phyloP scores from a whole-genome alignment of 495 filamentous ascomycete genomes.

The Rhypophila decipiens region DNA sequence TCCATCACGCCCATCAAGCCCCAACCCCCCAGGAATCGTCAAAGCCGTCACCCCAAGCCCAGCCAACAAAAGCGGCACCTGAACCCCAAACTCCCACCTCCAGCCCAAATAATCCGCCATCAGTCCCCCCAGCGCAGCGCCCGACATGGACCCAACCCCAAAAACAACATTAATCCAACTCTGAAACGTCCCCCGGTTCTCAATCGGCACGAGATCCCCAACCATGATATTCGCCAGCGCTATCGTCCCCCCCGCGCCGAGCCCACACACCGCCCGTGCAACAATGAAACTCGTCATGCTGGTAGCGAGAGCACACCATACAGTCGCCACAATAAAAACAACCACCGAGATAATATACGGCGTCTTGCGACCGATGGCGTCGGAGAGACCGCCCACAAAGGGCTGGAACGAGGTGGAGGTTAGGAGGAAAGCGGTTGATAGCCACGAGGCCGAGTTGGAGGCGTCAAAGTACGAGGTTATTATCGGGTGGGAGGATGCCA shows the following conservation, averaged over 20 bases:
- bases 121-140: conserved; percentile 65
- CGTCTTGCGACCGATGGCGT: conserved; percentile 63
- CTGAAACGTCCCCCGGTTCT: conserved; percentile 66
- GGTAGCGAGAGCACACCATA: conserved; percentile 66
- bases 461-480: conserved; percentile 74
- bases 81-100: conserved; percentile 62
- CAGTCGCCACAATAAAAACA: conserved; percentile 59
- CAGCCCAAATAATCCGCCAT: conserved; percentile 70
- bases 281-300: conserved; percentile 68
- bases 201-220: conserved; percentile 69
- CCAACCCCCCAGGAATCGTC: conserved; percentile 56
- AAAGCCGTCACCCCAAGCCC: conserved; percentile 50
- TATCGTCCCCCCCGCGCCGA: conserved; percentile 69
- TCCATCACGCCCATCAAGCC: conserved; percentile 46
- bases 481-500: conserved; percentile 76
- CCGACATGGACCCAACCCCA: conserved; percentile 55
- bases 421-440: conserved; percentile 73
- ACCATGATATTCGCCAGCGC: conserved; percentile 67
- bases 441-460: conserved; percentile 72
- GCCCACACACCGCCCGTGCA: conserved; percentile 65
- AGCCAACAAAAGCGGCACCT: conserved; percentile 58
- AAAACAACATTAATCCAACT: conserved; percentile 68
- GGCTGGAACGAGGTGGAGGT: conserved; percentile 71
- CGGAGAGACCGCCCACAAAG: conserved; percentile 64
- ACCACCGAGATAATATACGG: conserved; percentile 59